Conservation (phyloP, 2,329 filamentous ascomycete species). For the Capronia epimyces region DNA sequence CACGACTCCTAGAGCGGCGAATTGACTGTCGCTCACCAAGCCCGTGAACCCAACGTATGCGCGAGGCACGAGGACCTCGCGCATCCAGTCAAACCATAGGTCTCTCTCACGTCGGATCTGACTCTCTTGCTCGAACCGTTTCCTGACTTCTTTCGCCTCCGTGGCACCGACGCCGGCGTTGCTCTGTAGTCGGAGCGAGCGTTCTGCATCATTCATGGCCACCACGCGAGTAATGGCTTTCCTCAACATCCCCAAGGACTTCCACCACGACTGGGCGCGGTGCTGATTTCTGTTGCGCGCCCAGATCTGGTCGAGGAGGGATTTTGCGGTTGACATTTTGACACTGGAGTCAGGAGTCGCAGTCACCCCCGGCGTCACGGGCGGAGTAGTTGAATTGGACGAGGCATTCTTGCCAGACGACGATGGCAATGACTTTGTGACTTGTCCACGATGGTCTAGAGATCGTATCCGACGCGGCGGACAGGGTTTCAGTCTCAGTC, state of each 20-base stretch:
- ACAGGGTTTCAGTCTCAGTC: not conserved
- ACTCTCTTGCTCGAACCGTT: constrained; percentile 40
- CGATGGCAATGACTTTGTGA: not conserved
- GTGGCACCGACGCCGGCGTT: not conserved
- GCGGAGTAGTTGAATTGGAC: not conserved
- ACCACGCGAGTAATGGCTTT: constrained; percentile 58
- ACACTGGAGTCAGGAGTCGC: not conserved
- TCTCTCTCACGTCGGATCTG: constrained; percentile 33
- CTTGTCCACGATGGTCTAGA: not conserved
- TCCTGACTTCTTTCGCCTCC: constrained; percentile 32
- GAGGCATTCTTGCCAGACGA: not conserved
- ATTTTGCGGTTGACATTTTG: constrained; percentile 7
- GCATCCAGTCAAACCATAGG: constrained; percentile 37
- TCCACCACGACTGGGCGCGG: constrained; percentile 74
- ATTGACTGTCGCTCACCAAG: constrained; percentile 65
- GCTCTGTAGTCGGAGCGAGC: not conserved
- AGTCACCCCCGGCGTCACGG: not conserved
- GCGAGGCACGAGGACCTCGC: constrained; percentile 38
- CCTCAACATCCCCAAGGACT: constrained; percentile 64
- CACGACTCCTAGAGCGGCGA: constrained; percentile 64
- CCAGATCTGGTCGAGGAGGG: constrained; percentile 17
- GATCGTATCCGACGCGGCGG: constrained; percentile 5
- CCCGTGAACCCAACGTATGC: constrained; percentile 56
- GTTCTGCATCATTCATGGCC: constrained; percentile 31
- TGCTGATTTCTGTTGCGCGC: constrained; percentile 86